Base-by-base conservation (phyloP, 306 rosid genomes). In the Chamaecrista fasciculata region DNA sequence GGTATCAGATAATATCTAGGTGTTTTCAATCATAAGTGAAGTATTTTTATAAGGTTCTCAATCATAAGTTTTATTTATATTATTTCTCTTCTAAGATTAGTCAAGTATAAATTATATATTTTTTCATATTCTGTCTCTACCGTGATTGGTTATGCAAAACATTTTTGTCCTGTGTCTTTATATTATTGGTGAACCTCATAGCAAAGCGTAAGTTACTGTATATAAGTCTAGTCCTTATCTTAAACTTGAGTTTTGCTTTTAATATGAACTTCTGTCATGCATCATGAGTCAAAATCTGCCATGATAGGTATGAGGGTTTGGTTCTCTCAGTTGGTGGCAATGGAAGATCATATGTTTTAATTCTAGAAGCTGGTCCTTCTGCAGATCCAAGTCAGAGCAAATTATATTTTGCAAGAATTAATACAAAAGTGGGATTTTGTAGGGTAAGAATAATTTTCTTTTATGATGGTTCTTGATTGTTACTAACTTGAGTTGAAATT, bases 321-420 rank as follows among this genome's bases (percentile, higher is more conserved):
- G 87, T 94, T 81, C 90, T 94, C 75, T 94, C 98, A 67, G 91
- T 94, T 26, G 98, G 98, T 72, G 97, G 98, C 74, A 94, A 94
- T 68, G 98, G 97, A 62, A 90, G 90, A 76, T 83, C 98, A 36
- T 94, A 90, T 72, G 84, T 90, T 59, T 75, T 90, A 73, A 94
- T 90, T 86, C 81, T 94, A 36, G 96, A 94, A 83, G 87, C 96
- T 29, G 98, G 98, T 80, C 95, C 98, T 75, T 77, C 64, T 0
- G 85, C 70, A 8, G 98, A 94, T 73, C 81, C 79, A 67, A 82
- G 89, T 75, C 98, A 88, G 78, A 90, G 98, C 76, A 94, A 71
- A 79, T 77, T 90, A 69, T 94, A 94, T 81, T 94, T 90, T 78
- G 79, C 90, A 51, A 85, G 98, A 82, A 70, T 94, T 73, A 90